Evolutionary conservation across 306 rosid genomes (phyloP).

Genomic region (Trifolium repens): DNA sequence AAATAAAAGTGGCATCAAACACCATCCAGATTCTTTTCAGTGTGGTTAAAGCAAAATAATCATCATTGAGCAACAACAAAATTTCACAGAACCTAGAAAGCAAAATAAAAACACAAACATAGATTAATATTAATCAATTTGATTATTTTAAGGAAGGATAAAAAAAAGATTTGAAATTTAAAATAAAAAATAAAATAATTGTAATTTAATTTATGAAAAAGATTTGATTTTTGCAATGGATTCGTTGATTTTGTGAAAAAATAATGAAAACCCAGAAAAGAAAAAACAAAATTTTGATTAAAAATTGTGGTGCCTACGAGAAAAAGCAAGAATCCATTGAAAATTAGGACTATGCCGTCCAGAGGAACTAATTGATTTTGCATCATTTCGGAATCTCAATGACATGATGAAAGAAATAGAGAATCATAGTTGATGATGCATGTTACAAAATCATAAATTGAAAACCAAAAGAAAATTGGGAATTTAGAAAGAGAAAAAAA

Average conservation of each 20-base stretch:
- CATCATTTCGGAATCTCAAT: conserved; percentile 59
- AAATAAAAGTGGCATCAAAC: conserved; percentile 15
- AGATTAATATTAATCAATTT: not conserved
- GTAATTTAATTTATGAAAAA: not conserved
- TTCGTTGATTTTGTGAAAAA: not conserved
- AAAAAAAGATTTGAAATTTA: too few species aligned
- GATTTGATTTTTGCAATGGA: not conserved
- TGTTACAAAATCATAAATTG: too few species aligned
- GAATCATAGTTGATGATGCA: conserved; percentile 58
- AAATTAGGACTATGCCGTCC: conserved; percentile 60
- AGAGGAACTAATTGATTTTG: conserved; percentile 56
- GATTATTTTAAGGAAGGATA: too few species aligned
- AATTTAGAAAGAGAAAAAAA: not conserved
- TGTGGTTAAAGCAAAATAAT: conserved; percentile 83
- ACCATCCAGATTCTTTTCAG: conserved; percentile 50
- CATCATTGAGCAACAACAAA: conserved; percentile 67
- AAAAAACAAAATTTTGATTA: not conserved
- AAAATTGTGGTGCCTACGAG: conserved; percentile 63
- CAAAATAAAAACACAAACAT: not conserved
- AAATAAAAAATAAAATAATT: not conserved
- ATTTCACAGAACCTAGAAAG: not conserved
- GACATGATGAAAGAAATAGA: conserved; percentile 42
- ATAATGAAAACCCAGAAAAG: not conserved
- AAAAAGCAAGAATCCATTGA: conserved; percentile 58
- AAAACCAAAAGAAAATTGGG: not conserved